Evolutionary conservation across 345 rosid species (phyloP).

Genomic region (Trapa incisa): DNA sequence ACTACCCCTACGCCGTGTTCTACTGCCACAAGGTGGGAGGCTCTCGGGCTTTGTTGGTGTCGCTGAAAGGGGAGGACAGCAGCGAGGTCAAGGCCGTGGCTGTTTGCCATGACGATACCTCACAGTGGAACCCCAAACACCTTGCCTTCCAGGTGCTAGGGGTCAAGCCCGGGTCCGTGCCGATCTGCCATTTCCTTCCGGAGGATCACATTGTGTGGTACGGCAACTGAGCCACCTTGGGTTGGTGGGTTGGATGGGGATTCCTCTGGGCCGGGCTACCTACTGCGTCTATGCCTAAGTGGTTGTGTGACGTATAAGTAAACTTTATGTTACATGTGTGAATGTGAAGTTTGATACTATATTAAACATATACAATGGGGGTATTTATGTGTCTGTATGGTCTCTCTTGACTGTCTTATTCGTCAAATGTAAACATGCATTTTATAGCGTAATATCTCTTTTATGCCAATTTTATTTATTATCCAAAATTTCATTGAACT

Average conservation of each 20-base stretch:
- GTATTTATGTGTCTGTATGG: no score
- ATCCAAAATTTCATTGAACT: no score
- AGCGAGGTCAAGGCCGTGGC: constrained; percentile 50
- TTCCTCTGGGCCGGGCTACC: background rate
- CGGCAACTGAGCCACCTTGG: constrained; percentile 7
- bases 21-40: constrained; percentile 55
- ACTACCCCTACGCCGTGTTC: constrained; percentile 63
- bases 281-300: background rate
- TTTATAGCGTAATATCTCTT: no score
- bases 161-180: constrained; percentile 55
- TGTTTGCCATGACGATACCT: constrained; percentile 72
- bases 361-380: background rate
- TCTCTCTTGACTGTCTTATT: no score
- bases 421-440: no score
- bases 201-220: constrained; percentile 60
- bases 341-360: background rate
- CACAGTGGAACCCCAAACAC: constrained; percentile 75
- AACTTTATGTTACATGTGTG: background rate
- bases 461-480: no score
- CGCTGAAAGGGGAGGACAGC: constrained; percentile 52
- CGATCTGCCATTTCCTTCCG: constrained; percentile 74
- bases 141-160: constrained; percentile 62
- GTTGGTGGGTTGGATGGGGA: background rate
- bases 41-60: constrained; percentile 44
- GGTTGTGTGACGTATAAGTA: background rate